Evolutionary conservation across 768 basidiomycete genomes (phyloP).

Genomic region (Leccinum sublutescens): DNA sequence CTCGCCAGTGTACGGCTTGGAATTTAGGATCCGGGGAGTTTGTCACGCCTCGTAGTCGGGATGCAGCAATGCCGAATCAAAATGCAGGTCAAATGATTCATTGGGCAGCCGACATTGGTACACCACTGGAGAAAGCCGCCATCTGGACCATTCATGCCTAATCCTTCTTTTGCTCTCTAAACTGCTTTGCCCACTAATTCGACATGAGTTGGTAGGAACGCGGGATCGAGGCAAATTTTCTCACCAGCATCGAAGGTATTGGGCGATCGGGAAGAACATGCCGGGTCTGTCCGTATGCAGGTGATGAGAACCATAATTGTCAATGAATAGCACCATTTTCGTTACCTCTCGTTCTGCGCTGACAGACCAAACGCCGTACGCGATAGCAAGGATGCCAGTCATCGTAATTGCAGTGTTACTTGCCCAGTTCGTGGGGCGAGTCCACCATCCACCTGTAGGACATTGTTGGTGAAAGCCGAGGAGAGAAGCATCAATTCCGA

Average conservation of each 20-base stretch:
- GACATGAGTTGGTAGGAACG: slow-evolving; percentile 2
- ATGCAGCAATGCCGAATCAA: background rate
- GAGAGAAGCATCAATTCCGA: background rate
- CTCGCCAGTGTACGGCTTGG: background rate
- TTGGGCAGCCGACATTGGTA: background rate
- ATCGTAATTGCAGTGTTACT: slow-evolving; percentile 76
- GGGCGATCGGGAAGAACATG: slow-evolving; percentile 55
- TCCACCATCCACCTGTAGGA: slow-evolving; percentile 89
- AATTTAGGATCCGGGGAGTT: background rate
- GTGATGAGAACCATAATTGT: slow-evolving; percentile 5
- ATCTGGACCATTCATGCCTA: slow-evolving; percentile 6
- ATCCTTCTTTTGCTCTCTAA: slow-evolving; percentile 32
- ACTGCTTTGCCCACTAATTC: slow-evolving; percentile 53
- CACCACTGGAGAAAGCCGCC: background rate
- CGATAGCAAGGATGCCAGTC: slow-evolving; percentile 63
- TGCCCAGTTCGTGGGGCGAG: slow-evolving; percentile 86
- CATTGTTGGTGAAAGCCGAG: background rate
- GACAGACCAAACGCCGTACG: slow-evolving; percentile 66
- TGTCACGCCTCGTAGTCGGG: background rate
- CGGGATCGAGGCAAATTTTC: slow-evolving; percentile 25
- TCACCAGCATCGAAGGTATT: slow-evolving; percentile 79
- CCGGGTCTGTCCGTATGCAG: slow-evolving; percentile 45
- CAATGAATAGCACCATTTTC: background rate
- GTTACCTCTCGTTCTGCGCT: slow-evolving; percentile 79
- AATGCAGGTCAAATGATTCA: background rate